These are phyloP conservation scores for Trifolium pratense DNA, from an alignment of 306 rosid species.

Conservation along the genomic window DNA sequence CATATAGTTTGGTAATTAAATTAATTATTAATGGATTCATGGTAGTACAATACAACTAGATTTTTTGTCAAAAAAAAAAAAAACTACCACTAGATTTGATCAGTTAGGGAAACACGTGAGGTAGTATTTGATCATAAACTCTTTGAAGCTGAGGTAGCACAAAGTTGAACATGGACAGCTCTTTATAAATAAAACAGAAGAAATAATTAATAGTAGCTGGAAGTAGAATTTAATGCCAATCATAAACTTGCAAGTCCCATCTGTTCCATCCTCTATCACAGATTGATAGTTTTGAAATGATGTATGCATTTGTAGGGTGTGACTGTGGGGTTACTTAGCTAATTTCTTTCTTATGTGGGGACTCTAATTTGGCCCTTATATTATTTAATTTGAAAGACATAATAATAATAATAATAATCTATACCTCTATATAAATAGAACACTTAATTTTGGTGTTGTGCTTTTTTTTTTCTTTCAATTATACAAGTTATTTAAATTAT, in stretches of 20 bases:
- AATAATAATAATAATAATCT: slow-evolving; percentile 4
- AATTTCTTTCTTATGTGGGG: slow-evolving; percentile 51
- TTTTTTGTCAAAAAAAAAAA: neutral
- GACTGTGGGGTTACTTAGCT: slow-evolving; percentile 44
- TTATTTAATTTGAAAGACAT: neutral
- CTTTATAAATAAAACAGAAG: slow-evolving; percentile 6
- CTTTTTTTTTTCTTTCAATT: too few relatives aligned
- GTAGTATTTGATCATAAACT: slow-evolving; percentile 38
- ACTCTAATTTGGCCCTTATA: neutral
- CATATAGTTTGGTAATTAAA: neutral
- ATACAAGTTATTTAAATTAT: too few relatives aligned
- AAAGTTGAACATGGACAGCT: slow-evolving; percentile 47
- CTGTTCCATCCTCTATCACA: slow-evolving; percentile 56
- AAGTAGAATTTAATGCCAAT: slow-evolving; percentile 46
- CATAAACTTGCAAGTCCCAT: slow-evolving; percentile 52
- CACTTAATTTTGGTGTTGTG: too few relatives aligned
- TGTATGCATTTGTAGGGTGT: slow-evolving; percentile 40
- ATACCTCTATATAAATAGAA: too few relatives aligned
- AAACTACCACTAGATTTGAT: slow-evolving; percentile 10
- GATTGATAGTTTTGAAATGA: slow-evolving; percentile 49
- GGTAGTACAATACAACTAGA: slow-evolving; percentile 12
- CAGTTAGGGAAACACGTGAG: slow-evolving; percentile 53
- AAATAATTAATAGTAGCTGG: slow-evolving; percentile 45
- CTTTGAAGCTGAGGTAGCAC: neutral
- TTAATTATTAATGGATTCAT: slow-evolving; percentile 1